Evolutionary conservation across 2,329 filamentous ascomycete species (phyloP), one percentile per base, ranked within the genome.

Genomic region (Aspergillus ochraceus): DNA sequence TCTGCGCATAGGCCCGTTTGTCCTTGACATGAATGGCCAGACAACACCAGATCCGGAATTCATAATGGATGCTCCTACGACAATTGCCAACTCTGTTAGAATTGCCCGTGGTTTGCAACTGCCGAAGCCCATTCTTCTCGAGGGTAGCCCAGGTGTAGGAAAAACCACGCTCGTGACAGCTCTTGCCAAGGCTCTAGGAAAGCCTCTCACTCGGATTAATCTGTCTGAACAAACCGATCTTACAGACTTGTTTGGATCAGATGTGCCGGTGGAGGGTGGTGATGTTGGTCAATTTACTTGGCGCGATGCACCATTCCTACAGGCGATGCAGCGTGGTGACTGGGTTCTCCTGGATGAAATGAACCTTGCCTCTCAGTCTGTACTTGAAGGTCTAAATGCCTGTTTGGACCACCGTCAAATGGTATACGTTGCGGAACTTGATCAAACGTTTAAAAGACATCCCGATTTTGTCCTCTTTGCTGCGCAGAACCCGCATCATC

Each of bases 341-440:
- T 99, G 95, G 95, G 95, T 99, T 11, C 81, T 99, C 29, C 83
- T 99, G 0, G 95, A 99, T 71, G 95, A 99, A 80, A 99, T 99
- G 95, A 99, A 99, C 70, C 79, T 99, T 64, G 95, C 96, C 1
- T 98, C 94, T 0, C 95, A 99, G 73, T 96, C 94, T 4, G 93
- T 99, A 2, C 84, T 99, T 1, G 95, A 99, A 78, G 96, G 95
- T 63, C 81, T 99, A 32, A 99, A 99, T 67, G 94, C 95, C 22
- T 98, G 95, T 79, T 84, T 99, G 30, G 95, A 99, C 75, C 96
- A 99, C 74, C 88, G 96, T 76, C 94, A 95, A 60, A 91, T 97
- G 74, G 91, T 97, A 0, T 99, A 97, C 71, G 88, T 99, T 60
- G 92, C 95, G 0, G 96, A 99, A 72, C 84, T 99, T 12, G 94